Evolutionary conservation across 768 basidiomycete species (phyloP).

Genomic region (Leucosporidium scottii): DNA sequence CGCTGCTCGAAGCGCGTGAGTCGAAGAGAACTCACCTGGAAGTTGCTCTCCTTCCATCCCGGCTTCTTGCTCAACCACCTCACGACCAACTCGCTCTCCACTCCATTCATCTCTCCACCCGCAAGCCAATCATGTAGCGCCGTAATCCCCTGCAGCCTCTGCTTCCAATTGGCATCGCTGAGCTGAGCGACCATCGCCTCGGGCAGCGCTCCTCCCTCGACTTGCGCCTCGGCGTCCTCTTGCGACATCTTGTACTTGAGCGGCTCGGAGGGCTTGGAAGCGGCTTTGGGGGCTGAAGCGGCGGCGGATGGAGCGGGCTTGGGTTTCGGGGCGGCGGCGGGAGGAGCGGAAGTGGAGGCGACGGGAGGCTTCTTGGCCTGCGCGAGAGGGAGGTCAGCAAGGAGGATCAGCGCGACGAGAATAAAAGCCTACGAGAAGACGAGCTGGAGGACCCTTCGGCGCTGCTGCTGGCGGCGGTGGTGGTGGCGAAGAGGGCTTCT

Average conservation of each 20-base stretch:
- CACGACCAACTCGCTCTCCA: constrained; percentile 83
- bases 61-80: constrained; percentile 76
- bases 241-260: constrained; percentile 86
- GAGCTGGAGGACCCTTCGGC: constrained; percentile 20
- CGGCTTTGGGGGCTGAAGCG: constrained; percentile 19
- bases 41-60: constrained; percentile 98
- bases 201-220: constrained; percentile 61
- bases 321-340: constrained; percentile 7
- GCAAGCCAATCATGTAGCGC: constrained; percentile 79
- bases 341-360: constrained; percentile 33
- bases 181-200: constrained; percentile 61
- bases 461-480: constrained; percentile 8
- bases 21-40: constrained; percentile 57
- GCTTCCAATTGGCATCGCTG: constrained; percentile 89
- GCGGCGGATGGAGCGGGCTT: constrained; percentile 35
- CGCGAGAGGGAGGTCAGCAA: neutral
- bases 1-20: neutral
- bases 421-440: constrained; percentile 22
- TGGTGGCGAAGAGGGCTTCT: neutral
- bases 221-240: constrained; percentile 82
- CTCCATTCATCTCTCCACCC: constrained; percentile 46
- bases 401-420: no score
- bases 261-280: constrained; percentile 57
- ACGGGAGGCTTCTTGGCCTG: constrained; percentile 54
- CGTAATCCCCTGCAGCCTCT: constrained; percentile 75